Evolutionary conservation across 176 grass and related monocot genomes (phyloP).

Genomic region (Hyparrhenia diplandra): DNA sequence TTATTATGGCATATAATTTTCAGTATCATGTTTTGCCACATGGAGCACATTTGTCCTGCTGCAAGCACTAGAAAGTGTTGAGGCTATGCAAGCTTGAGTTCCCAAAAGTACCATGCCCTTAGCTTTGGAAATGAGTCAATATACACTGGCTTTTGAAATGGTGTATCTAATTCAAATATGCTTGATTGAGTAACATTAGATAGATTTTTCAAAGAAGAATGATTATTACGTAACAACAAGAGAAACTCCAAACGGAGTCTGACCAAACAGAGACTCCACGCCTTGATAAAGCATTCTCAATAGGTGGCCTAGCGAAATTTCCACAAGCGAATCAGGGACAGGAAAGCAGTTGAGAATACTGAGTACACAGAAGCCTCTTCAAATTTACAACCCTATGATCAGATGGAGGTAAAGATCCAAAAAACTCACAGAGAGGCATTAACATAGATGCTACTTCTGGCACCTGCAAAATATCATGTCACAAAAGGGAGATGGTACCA

Average conservation of each 20-base stretch:
- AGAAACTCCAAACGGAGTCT: slow-evolving; percentile 60
- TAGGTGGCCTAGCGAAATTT: slow-evolving; percentile 85
- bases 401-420: no score
- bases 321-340: slow-evolving; percentile 89
- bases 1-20: slow-evolving; percentile 47
- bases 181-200: slow-evolving; percentile 4
- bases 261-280: slow-evolving; percentile 30
- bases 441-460: no score
- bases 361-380: slow-evolving; percentile 56
- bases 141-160: background rate
- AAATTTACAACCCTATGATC: no score
- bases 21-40: slow-evolving; percentile 58
- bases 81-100: slow-evolving; percentile 98
- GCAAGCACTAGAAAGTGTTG: slow-evolving; percentile 48
- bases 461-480: no score
- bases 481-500: no score
- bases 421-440: no score
- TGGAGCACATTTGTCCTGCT: slow-evolving; percentile 33
- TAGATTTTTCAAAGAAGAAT: slow-evolving; percentile 35
- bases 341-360: slow-evolving; percentile 94
- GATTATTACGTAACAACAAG: slow-evolving; percentile 46
- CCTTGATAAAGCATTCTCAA: slow-evolving; percentile 29
- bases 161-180: slow-evolving; percentile 11
- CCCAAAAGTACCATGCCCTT: slow-evolving; percentile 83
- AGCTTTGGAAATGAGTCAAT: slow-evolving; percentile 89